phyloP scores from a whole-genome alignment of 139 green algal genomes.

The Trebouxia sp. region DNA sequence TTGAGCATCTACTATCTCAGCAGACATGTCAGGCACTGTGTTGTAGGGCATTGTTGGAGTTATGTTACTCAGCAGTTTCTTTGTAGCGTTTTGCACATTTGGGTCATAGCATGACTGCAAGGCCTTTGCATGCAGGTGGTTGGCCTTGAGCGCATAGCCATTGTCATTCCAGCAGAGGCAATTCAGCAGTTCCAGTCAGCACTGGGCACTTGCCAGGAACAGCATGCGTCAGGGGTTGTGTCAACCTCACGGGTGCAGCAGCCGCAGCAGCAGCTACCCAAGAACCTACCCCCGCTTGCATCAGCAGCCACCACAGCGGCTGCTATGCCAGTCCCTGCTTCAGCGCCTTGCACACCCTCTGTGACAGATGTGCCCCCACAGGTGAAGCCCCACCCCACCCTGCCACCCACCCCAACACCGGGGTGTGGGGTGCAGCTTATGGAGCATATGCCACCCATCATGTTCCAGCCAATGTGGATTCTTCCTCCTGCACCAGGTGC shows the following conservation, averaged over 20 bases:
- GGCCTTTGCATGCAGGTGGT: constrained; percentile 29
- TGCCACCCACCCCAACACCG: background rate
- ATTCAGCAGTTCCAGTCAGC: constrained; percentile 26
- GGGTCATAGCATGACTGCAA: background rate
- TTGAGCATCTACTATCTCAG: too few species aligned
- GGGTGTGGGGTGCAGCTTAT: background rate
- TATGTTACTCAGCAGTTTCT: too few species aligned
- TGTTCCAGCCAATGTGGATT: constrained; percentile 18
- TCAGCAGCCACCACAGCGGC: background rate
- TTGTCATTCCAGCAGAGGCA: constrained; percentile 31
- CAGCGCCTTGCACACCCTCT: background rate
- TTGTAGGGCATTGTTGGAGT: too few species aligned
- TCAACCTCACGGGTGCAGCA: background rate
- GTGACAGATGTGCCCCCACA: background rate
- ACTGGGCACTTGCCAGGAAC: constrained; percentile 10
- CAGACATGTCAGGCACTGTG: too few species aligned
- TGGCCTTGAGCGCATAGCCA: constrained; percentile 24
- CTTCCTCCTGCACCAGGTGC: background rate
- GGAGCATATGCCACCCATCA: background rate
- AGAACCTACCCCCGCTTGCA: background rate
- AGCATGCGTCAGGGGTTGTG: constrained; percentile 13
- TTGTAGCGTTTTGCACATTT: background rate
- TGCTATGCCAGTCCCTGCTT: background rate
- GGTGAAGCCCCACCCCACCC: constrained; percentile 14
- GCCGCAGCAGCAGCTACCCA: background rate